These are phyloP conservation scores for Elaeagnus macrophylla DNA, from an alignment of 306 rosid genomes.

Conservation along the genomic window DNA sequence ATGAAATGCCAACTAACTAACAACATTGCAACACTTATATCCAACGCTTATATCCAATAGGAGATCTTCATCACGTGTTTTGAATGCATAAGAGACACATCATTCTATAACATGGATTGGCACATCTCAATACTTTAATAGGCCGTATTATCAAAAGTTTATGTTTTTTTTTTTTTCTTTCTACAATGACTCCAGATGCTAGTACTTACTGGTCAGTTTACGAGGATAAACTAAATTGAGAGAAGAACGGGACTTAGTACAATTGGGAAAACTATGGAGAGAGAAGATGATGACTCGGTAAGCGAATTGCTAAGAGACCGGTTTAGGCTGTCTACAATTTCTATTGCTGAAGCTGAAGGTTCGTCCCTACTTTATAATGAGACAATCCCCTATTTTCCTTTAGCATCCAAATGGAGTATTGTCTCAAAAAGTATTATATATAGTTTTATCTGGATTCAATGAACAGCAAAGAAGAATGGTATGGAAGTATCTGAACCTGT, in stretches of 20 bases:
- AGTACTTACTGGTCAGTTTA: too few relatives aligned
- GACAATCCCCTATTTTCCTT: not conserved
- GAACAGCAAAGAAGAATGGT: conserved; percentile 36
- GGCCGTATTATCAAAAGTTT: too few relatives aligned
- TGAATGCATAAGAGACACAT: too few relatives aligned
- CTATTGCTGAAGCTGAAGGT: conserved; percentile 72
- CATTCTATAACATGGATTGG: too few relatives aligned
- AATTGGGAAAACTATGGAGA: conserved; percentile 20
- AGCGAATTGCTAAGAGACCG: conserved; percentile 53
- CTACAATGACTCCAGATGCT: too few relatives aligned
- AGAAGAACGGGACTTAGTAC: conserved; percentile 14
- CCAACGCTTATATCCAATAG: too few relatives aligned
- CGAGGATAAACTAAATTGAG: conserved; percentile 10
- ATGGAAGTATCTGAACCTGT: conserved; percentile 67
- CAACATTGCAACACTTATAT: too few relatives aligned
- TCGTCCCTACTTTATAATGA: not conserved
- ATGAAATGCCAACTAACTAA: too few relatives aligned
- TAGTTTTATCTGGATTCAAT: conserved; percentile 4
- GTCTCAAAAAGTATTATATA: not conserved
- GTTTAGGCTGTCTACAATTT: conserved; percentile 64
- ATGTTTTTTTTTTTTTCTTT: too few relatives aligned
- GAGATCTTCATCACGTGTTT: too few relatives aligned
- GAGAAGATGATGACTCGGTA: conserved; percentile 37
- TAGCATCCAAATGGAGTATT: not conserved
- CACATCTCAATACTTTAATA: too few relatives aligned